Evolutionary conservation across 2,329 filamentous ascomycete genomes (phyloP), one percentile per base, ranked within the genome.

Genomic region (Epichloe sibirici): DNA sequence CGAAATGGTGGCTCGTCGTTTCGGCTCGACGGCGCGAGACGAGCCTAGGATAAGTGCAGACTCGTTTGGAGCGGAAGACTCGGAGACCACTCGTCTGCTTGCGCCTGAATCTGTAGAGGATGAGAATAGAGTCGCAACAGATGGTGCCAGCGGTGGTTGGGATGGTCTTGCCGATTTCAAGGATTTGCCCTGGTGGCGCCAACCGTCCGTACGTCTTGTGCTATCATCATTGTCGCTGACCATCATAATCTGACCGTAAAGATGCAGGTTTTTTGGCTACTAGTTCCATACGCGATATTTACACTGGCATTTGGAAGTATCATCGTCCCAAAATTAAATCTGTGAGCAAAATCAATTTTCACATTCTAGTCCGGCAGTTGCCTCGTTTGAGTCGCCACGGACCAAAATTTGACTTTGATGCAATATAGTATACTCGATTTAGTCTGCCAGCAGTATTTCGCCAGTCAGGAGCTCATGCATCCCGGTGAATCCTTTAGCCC

Each of bases 281-380:
- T 97, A 7, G 81, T 79, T 0, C 87, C 90, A 0, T 93, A 90
- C 67, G 75, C 86, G 52, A 69, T 95, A 45, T 91, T 89, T 64
- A 88, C 89, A 0, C 73, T 94, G 51, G 90, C 90, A 0, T 91
- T 93, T 66, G 93, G 91, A 35, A 89, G 88, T 53, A 79, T 88
- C 6, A 74, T 93, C 7, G 88, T 96, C 8, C 90, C 91, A 9
- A 93, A 86, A 66, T 75, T 95, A 56, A 95, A 95, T 63, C 71
- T 96, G 69, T 81, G 68, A 66, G 77, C n/a, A 13, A 45, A 17
- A 3, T 5, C 11, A 17, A 2, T 21, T 21, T 31, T n/a, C 42
- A 8, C 12, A 6, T 28, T 5, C 34, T 21, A 8, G 7, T 38
- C 7, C 8, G 42, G 28, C 28, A 31, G 31, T 11, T 31, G 31